Percentiles rank a stretch among this genome's conserved stretches.
Evolutionary conservation across 495 filamentous ascomycete species (phyloP).

Genomic region (Annulohypoxylon bovei): DNA sequence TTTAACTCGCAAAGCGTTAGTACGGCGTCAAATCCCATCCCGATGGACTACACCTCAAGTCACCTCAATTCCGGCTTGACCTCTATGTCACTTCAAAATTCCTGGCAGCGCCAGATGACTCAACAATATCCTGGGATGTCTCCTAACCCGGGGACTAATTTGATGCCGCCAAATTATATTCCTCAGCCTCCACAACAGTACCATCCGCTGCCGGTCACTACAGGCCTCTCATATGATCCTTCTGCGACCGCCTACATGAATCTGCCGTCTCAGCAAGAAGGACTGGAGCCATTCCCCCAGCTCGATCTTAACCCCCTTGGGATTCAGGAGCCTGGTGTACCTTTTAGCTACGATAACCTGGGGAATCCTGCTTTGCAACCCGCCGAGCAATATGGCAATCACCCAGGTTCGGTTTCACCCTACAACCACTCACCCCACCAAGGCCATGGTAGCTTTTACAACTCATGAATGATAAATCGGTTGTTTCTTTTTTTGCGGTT

Average conservation of each 20-base stretch:
- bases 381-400: conserved; percentile 48
- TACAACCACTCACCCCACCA: conserved; percentile 55
- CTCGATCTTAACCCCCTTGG: conserved; percentile 50
- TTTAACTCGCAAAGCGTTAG: conserved; percentile 25
- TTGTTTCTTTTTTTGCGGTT: conserved; percentile 21
- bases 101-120: conserved; percentile 30
- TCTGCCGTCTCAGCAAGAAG: conserved; percentile 33
- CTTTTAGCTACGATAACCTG: conserved; percentile 43
- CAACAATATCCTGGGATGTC: conserved; percentile 32
- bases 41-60: conserved; percentile 34
- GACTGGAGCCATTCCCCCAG: conserved; percentile 50
- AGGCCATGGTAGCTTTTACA: conserved; percentile 51
- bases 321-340: conserved; percentile 47
- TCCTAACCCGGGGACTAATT: conserved; percentile 21
- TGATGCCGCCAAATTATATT: conserved; percentile 39
- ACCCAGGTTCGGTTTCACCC: conserved; percentile 55
- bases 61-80: conserved; percentile 30
- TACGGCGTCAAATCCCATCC: conserved; percentile 5
- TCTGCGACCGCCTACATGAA: conserved; percentile 16
- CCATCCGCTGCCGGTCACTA: conserved; percentile 34
- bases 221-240: conserved; percentile 25
- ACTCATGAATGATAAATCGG: conserved; percentile 29
- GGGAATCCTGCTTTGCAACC: conserved; percentile 42
- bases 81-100: conserved; percentile 25
- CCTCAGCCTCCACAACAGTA: conserved; percentile 39